Evolutionary conservation across 2,329 filamentous ascomycete genomes (phyloP), one percentile per base, ranked within the genome.

Genomic region (Talaromyces atroroseus): DNA sequence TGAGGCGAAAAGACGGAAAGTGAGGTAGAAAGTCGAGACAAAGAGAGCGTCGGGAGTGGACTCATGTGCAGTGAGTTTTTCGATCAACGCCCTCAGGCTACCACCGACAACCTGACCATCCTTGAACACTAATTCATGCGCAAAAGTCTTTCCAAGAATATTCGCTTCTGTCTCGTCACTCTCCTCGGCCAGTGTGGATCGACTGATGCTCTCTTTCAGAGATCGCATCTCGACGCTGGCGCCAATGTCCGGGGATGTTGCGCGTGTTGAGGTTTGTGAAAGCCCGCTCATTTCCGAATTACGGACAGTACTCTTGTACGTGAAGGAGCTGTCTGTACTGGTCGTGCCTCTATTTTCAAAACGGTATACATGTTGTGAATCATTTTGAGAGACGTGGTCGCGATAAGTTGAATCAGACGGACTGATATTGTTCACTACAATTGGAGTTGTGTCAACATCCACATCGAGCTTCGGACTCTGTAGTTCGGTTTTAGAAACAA

Each of bases 31-130:
- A 0, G 94, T 90, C 2, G 90, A 92, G 44, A 96, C 90, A 64
- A 97, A 97, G 66, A 89, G 84, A 18, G 89, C 85, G 68, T 97
- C 92, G 0, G 94, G 94, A 0, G 92, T 95, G 0, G 90, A 89
- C 69, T 96, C 90, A 68, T 95, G 91, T 0, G 89, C 90, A 0
- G 94, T 97, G 44, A 99, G 82, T 60, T 91, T 87, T 76, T 99
- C 94, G n/a, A 99, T 87, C 26, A 99, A 78, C 2, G 94, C 94
- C 5, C 89, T 85, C 12, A 99, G 80, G 2, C 91, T 95, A 14
- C 94, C 94, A 48, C 94, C 94, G 44, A 89, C 89, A n/a, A 99
- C 87, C 60, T 95, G 89, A 1, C 92, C 92, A 63, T 97, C 92
- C 71, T 95, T 95, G 76, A 95, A 96, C 66, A 96, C 85, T 49